phyloP scores from a whole-genome alignment of 805 yeast genomes.

The Ogataea chonburiensis region DNA sequence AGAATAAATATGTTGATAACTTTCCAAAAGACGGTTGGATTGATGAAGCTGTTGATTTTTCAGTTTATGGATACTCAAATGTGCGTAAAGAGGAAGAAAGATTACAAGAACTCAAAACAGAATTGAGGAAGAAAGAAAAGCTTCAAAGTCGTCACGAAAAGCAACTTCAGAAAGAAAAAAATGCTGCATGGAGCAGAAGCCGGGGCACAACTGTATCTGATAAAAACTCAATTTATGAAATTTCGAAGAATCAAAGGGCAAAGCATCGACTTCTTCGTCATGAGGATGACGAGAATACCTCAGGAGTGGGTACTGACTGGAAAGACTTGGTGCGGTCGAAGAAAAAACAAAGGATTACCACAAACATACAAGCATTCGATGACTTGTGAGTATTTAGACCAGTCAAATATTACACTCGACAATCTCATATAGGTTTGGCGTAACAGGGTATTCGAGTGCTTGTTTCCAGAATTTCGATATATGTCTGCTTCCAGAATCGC shows the following conservation, averaged over 20 bases:
- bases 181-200: constrained; percentile 76
- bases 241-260: background rate
- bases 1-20: constrained; percentile 51
- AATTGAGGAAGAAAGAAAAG: constrained; percentile 36
- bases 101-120: constrained; percentile 53
- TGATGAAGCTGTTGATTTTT: constrained; percentile 60
- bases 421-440: background rate
- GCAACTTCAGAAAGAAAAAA: constrained; percentile 47
- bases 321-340: constrained; percentile 70
- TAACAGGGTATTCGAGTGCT: constrained; percentile 42
- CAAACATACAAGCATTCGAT: constrained; percentile 61
- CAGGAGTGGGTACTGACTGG: constrained; percentile 77
- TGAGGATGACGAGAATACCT: constrained; percentile 30
- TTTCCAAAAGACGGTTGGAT: constrained; percentile 79
- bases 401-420: no score
- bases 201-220: constrained; percentile 36
- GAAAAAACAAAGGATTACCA: constrained; percentile 54
- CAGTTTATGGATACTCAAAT: constrained; percentile 63
- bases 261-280: background rate
- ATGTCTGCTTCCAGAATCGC: constrained; percentile 92
- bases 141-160: constrained; percentile 41
- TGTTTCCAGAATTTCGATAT: constrained; percentile 88
- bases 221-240: constrained; percentile 44
- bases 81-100: constrained; percentile 61
- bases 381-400: constrained; percentile 38